Base-by-base conservation (phyloP, 805 yeast genomes). In the Wickerhamiella domercqiae region DNA sequence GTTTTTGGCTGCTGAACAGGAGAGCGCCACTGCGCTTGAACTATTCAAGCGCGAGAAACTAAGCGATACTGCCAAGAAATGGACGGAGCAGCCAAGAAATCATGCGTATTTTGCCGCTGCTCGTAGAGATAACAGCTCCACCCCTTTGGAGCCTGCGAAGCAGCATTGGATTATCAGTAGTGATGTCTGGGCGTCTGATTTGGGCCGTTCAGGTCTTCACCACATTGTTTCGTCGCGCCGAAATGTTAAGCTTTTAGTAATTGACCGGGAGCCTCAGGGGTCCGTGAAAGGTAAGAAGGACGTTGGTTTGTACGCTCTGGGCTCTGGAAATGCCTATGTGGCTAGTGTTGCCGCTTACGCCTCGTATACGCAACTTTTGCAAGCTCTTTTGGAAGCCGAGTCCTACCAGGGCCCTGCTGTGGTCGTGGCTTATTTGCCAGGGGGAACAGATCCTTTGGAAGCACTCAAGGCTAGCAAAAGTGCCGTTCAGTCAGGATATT, bases 261-360 rank as follows among this genome's bases (percentile, higher is more conserved):
- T 87, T 51, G 96, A 87, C 55, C 78, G 86, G 13, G 86, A 82
- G 53, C 87, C 94, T 9, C 53, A 60, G 47, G 63, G 71, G 44
- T 34, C 54, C 14, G 36, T 47, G 17, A 44, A 40, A 25, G 74
- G 90, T 57, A 83, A 84, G 65, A 83, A 87, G 60, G 94, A 87
- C 55, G 74, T 86, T 46, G 97, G 96, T 39, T 64, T 87, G 33
- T 87, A 83, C 55, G 95, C 95, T 33, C 81, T 87, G 94, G 81
- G 82, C 59, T 82, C 77, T 50, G 90, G 93, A 40, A 71, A 75
- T 45, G 76, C 79, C 32, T 87, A 83, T 54, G 95, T 86, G 49
- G 94, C 96, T 5, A 82, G 94, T 15, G 84, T 84, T 38, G 96
- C 96, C 18, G 76, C 86, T 30, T 87, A 87, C 59, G 71, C 94